Percentiles rank a stretch among this genome's conserved stretches.
phyloP scores from a whole-genome alignment of 2,329 filamentous ascomycete species.

The Rhexocercosporidium sp. region DNA sequence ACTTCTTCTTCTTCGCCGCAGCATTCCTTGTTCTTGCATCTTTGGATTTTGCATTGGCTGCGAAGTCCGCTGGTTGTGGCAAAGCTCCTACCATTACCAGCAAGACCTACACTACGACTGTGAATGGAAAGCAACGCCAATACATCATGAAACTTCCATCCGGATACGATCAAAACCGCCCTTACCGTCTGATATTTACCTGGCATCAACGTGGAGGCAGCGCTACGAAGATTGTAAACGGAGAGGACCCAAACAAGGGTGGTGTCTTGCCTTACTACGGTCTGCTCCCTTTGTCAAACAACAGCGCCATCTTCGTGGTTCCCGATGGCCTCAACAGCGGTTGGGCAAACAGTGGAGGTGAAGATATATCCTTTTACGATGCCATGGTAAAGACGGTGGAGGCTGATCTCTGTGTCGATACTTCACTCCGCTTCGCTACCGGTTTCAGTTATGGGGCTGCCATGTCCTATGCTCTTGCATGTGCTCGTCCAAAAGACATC shows the following conservation, averaged over 20 bases:
- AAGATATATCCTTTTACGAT: constrained; percentile 45
- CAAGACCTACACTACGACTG: constrained; percentile 43
- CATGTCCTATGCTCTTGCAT: constrained; percentile 45
- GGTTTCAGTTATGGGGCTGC: constrained; percentile 46
- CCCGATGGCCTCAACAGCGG: constrained; percentile 43
- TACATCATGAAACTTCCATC: constrained; percentile 48
- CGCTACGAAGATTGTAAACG: constrained; percentile 45
- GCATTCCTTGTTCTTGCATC: neutral
- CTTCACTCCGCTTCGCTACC: constrained; percentile 42
- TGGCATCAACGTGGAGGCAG: constrained; percentile 49
- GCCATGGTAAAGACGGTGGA: constrained; percentile 41
- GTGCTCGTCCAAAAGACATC: constrained; percentile 42
- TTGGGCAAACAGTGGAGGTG: constrained; percentile 44
- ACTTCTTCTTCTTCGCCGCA: neutral
- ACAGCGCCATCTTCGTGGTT: constrained; percentile 44
- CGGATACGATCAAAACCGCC: constrained; percentile 47
- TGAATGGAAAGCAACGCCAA: constrained; percentile 46
- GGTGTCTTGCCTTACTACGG: constrained; percentile 40
- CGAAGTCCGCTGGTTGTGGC: constrained; percentile 43
- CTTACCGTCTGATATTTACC: constrained; percentile 50
- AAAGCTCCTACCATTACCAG: constrained; percentile 40
- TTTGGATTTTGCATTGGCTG: neutral
- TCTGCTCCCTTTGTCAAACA: constrained; percentile 38
- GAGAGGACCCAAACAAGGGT: constrained; percentile 25
- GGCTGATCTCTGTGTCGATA: constrained; percentile 43